Base-by-base conservation (phyloP, 2,329 filamentous ascomycete species). In the Fusarium sp. region DNA sequence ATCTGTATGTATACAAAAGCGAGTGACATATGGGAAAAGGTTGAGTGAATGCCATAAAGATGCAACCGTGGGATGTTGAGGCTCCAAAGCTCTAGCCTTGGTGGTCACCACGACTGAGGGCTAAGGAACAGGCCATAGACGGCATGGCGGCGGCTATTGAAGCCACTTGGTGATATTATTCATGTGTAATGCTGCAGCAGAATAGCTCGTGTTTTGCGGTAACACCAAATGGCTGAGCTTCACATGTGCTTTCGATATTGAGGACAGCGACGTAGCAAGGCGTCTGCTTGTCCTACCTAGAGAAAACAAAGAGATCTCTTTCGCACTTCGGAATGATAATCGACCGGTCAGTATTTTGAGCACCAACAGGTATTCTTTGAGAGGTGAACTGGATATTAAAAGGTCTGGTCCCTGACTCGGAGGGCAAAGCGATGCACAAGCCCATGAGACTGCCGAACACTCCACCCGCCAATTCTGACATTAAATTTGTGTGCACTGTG, bases 141-240 rank as follows among this genome's bases (percentile, higher is more conserved):
- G 44, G 47, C 49, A 41, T 47, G 59, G 49, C 58, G 63, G 55
- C 59, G 58, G 62, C 55, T 54, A 58, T 72, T 11, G 41, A 60
- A 62, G 49, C 49, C 48, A 62, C 58, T 59, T 63, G 54, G 44
- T 33, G 56, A 48, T 36, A 44, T 61, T 22, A 31, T 20, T 33
- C 24, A 26, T 17, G 35, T 66, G 35, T 24, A 22, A 45, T 33
- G 18, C 26, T 36, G 60, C 28, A 45, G 36, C 20, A 44, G 20
- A 36, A 24, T 9, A 72, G 55, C 68, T 72, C 72, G 71, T 72
- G 72, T 74, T 70, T 31, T 41, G 17, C 8, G 39, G 72, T 74
- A 48, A 57, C 47, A 74, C 72, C 48, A 66, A 44, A 63, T 35
- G 44, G 67, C 41, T 36, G 35, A 52, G 42, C 24, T 61, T 59